phyloP scores from a whole-genome alignment of 2,329 filamentous ascomycete genomes.

The Ascochyta lentis region DNA sequence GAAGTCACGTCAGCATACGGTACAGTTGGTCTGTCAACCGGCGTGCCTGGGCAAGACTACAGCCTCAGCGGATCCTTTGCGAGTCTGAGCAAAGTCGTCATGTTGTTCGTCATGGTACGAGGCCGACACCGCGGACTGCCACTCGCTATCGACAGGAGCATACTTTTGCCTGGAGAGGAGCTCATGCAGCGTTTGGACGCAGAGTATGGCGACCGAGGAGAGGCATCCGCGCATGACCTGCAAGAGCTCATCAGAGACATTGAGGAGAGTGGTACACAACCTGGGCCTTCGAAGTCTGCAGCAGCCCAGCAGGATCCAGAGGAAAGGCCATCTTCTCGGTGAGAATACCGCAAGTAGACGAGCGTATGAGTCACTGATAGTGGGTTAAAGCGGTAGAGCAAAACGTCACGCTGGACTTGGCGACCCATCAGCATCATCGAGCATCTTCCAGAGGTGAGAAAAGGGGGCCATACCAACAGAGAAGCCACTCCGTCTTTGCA shows the following conservation, averaged over 20 bases:
- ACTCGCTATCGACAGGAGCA: conserved; percentile 42
- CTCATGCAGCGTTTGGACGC: conserved; percentile 44
- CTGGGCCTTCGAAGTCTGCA: conserved; percentile 5
- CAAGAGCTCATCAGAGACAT: conserved; percentile 25
- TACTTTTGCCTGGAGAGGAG: conserved; percentile 41
- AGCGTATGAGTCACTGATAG: not conserved
- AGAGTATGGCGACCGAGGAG: conserved; percentile 33
- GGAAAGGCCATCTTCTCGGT: not conserved
- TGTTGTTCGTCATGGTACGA: conserved; percentile 63
- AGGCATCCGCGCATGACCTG: conserved; percentile 18
- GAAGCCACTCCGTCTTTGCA: conserved; percentile 14
- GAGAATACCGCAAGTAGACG: not conserved
- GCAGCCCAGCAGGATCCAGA: conserved; percentile 23
- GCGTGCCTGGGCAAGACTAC: conserved; percentile 61
- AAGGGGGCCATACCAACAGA: conserved; percentile 8
- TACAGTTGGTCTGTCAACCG: conserved; percentile 67
- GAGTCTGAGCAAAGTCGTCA: conserved; percentile 63
- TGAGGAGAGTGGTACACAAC: conserved; percentile 20
- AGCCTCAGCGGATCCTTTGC: conserved; percentile 64
- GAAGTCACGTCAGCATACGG: conserved; percentile 66
- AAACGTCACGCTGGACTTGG: not conserved
- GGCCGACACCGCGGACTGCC: conserved; percentile 39
- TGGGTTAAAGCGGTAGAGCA: not conserved
- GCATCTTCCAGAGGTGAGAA: not conserved
- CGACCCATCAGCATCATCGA: not conserved